These are phyloP conservation scores for Fonsecaea nubica DNA, from an alignment of 2,329 filamentous ascomycete genomes.

Conservation along the genomic window DNA sequence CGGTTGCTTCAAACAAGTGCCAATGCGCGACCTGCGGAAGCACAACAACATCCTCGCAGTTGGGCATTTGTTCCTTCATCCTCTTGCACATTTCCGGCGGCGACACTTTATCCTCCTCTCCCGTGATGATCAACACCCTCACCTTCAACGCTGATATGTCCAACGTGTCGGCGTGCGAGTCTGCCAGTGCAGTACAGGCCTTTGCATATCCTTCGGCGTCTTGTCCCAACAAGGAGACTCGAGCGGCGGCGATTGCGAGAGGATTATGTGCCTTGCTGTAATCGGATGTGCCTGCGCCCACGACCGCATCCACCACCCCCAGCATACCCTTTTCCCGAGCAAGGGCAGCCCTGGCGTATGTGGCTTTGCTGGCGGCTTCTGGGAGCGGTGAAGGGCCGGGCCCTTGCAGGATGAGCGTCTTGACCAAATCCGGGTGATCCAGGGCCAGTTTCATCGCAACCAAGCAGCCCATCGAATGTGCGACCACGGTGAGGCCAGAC, in stretches of 20 bases:
- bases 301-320: slow-evolving; percentile 51
- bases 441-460: slow-evolving; percentile 54
- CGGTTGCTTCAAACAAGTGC: slow-evolving; percentile 58
- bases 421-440: slow-evolving; percentile 50
- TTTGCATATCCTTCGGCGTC: slow-evolving; percentile 64
- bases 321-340: slow-evolving; percentile 56
- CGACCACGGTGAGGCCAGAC: slow-evolving; percentile 52
- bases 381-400: slow-evolving; percentile 57
- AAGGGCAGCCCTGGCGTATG: slow-evolving; percentile 47
- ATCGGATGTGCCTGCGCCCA: slow-evolving; percentile 47
- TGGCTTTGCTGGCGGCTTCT: slow-evolving; percentile 43
- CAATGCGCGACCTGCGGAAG: slow-evolving; percentile 58
- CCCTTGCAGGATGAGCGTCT: slow-evolving; percentile 56
- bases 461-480: slow-evolving; percentile 61
- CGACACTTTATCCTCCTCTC: slow-evolving; percentile 55
- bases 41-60: slow-evolving; percentile 43
- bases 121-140: slow-evolving; percentile 53
- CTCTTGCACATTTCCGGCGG: slow-evolving; percentile 47
- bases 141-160: slow-evolving; percentile 46
- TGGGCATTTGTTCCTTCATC: slow-evolving; percentile 40
- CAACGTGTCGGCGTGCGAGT: slow-evolving; percentile 44
- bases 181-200: slow-evolving; percentile 58
- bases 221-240: slow-evolving; percentile 55
- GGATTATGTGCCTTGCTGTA: slow-evolving; percentile 49
- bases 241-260: slow-evolving; percentile 51